A percentile compares a stretch with the other conserved stretches of the same genome.
These are phyloP conservation scores for Priceomyces melissophilus DNA, from an alignment of 805 yeast genomes.

Conservation along the genomic window DNA sequence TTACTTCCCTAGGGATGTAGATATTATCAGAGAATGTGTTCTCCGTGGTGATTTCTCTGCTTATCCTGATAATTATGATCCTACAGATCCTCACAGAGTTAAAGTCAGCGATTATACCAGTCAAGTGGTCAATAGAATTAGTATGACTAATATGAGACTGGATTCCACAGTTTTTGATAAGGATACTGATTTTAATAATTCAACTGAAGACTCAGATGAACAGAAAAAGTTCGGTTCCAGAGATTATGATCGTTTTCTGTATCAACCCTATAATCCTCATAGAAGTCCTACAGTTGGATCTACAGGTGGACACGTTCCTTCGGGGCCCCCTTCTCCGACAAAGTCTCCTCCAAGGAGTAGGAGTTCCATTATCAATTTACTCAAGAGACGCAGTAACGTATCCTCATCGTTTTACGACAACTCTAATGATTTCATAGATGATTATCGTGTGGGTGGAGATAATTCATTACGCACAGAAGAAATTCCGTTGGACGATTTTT, in stretches of 20 bases:
- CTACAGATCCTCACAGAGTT: constrained; percentile 70
- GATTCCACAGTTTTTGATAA: constrained; percentile 4
- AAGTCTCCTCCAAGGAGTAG: constrained; percentile 13
- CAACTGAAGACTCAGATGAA: constrained; percentile 1
- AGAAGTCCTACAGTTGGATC: not conserved
- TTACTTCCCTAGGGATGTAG: constrained; percentile 63
- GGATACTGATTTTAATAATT: constrained; percentile 1
- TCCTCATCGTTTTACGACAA: constrained; percentile 20
- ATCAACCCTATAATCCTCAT: not conserved
- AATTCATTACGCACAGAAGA: constrained; percentile 45
- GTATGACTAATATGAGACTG: constrained; percentile 6
- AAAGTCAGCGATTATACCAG: constrained; percentile 44
- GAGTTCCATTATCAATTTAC: constrained; percentile 26
- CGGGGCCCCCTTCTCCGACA: not conserved
- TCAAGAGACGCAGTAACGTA: constrained; percentile 32
- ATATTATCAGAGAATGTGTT: constrained; percentile 71
- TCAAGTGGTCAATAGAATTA: constrained; percentile 17
- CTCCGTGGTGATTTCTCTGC: constrained; percentile 61
- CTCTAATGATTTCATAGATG: constrained; percentile 28
- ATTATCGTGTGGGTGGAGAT: constrained; percentile 25
- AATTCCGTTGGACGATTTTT: constrained; percentile 45
- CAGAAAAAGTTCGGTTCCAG: not conserved
- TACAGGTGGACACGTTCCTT: not conserved
- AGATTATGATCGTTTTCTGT: not conserved
- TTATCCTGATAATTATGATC: constrained; percentile 69